phyloP scores from a whole-genome alignment of 768 basidiomycete species.

The Cantharellus anzutake region DNA sequence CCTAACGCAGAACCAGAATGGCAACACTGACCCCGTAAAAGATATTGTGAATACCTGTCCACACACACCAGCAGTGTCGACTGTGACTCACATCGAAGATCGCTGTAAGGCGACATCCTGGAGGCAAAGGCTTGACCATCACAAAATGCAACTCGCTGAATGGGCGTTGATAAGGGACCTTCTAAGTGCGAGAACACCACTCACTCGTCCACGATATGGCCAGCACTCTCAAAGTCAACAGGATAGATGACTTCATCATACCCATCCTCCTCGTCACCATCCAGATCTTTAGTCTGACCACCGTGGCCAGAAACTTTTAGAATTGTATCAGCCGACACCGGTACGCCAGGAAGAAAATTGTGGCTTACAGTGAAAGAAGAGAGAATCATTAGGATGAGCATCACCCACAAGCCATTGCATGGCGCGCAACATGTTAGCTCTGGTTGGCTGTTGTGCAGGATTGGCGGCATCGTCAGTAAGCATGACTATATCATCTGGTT shows the following conservation, averaged over 20 bases:
- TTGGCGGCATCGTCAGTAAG: constrained; percentile 60
- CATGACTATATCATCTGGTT: constrained; percentile 61
- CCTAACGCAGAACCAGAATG: constrained; percentile 83
- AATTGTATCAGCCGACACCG: constrained; percentile 1
- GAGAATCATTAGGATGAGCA: constrained; percentile 63
- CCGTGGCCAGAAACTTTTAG: constrained; percentile 77
- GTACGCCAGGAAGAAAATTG: not conserved
- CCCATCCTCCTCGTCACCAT: constrained; percentile 76
- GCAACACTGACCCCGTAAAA: constrained; percentile 34
- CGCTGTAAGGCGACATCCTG: constrained; percentile 74
- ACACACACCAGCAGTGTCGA: not conserved
- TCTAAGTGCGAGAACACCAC: constrained; percentile 13
- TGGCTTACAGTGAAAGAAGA: constrained; percentile 69
- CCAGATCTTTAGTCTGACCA: constrained; percentile 65
- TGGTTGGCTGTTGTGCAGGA: constrained; percentile 50
- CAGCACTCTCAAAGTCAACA: constrained; percentile 44
- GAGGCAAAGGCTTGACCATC: constrained; percentile 59
- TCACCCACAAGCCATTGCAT: constrained; percentile 85
- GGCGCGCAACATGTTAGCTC: constrained; percentile 63
- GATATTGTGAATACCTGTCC: not conserved
- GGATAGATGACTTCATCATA: constrained; percentile 61
- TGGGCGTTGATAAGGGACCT: not conserved
- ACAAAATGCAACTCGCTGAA: constrained; percentile 41
- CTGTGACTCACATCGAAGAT: constrained; percentile 45
- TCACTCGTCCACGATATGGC: constrained; percentile 84